Conservation (phyloP, 2,329 filamentous ascomycete genomes). For the Gnomoniopsis sp. region DNA sequence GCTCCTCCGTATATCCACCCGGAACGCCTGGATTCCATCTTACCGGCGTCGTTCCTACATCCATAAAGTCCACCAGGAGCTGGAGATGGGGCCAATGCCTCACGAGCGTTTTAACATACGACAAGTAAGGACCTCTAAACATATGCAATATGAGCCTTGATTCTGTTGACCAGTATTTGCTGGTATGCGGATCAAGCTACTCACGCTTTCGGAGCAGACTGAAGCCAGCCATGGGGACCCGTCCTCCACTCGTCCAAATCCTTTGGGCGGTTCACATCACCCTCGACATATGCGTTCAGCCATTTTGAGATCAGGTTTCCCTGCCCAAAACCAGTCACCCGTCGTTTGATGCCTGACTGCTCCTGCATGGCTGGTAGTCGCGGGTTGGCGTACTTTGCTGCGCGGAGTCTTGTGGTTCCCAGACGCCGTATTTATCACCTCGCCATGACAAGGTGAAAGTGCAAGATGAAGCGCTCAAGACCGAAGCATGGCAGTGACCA, state of each 20-base stretch:
- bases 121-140: constrained; percentile 9
- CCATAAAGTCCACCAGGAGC: constrained; percentile 19
- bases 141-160: neutral
- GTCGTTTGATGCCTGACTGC: neutral
- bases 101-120: constrained; percentile 2
- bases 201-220: neutral
- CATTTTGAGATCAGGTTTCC: constrained; percentile 9
- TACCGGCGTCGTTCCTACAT: constrained; percentile 14
- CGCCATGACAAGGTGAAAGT: neutral
- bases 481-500: neutral
- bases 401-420: neutral
- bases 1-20: constrained; percentile 1
- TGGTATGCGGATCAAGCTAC: neutral
- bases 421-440: neutral
- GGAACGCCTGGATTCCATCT: constrained; percentile 13
- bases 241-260: neutral
- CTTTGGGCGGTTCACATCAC: constrained; percentile 9
- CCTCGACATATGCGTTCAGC: constrained; percentile 10
- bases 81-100: constrained; percentile 15
- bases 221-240: constrained; percentile 1
- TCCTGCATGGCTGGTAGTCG: neutral
- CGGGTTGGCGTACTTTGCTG: neutral
- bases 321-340: constrained; percentile 2
- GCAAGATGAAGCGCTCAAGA: too few species aligned
- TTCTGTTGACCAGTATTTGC: too few species aligned